Percentiles rank a stretch among this genome's conserved stretches.
phyloP scores from a whole-genome alignment of 192 early-diverging fungal species.

The Chytriomyces sp. region DNA sequence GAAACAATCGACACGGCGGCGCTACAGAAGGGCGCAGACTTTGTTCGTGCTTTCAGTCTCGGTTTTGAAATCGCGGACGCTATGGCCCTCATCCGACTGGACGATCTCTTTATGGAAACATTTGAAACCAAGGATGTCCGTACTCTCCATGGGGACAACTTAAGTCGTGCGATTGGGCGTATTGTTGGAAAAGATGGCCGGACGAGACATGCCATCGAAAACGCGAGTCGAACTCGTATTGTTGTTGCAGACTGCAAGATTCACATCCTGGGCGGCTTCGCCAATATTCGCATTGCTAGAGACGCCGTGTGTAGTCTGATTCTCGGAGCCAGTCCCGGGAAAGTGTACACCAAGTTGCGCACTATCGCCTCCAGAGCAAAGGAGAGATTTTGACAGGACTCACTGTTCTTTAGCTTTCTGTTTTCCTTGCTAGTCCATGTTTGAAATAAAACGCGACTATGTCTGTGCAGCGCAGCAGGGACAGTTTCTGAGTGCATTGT shows the following conservation, averaged over 20 bases:
- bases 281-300: conserved; percentile 94
- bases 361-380: conserved; percentile 89
- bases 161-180: conserved; percentile 96
- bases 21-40: conserved; percentile 97
- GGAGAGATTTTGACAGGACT: conserved; percentile 78
- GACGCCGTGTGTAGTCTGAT: conserved; percentile 91
- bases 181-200: conserved; percentile 98
- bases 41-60: conserved; percentile 88
- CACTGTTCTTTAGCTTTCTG: not conserved
- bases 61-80: conserved; percentile 95
- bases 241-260: conserved; percentile 98
- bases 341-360: conserved; percentile 90
- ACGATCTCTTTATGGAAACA: conserved; percentile 94
- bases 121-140: conserved; percentile 99
- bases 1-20: conserved; percentile 87
- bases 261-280: conserved; percentile 92
- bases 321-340: conserved; percentile 93
- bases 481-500: no score
- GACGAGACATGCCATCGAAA: conserved; percentile 97
- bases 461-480: no score
- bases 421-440: not conserved
- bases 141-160: conserved; percentile 91
- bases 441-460: not conserved
- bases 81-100: conserved; percentile 89
- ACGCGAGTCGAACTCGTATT: conserved; percentile 92